These are phyloP conservation scores for Naganishia friedmannii DNA, from an alignment of 768 basidiomycete genomes.

Conservation along the genomic window DNA sequence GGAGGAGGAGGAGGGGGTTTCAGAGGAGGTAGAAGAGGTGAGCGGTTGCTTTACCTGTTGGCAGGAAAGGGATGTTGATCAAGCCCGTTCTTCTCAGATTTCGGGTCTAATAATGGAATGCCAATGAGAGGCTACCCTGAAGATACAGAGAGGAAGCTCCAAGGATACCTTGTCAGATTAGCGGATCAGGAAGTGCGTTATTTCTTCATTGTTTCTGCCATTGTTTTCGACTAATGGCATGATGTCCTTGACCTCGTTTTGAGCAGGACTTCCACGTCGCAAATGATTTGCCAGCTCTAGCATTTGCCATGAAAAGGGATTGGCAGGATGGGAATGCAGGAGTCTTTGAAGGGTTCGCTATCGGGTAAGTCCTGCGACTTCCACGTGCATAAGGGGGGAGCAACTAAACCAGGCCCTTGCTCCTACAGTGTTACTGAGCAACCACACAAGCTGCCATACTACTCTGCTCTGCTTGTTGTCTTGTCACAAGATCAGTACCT, in stretches of 20 bases:
- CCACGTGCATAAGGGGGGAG: neutral
- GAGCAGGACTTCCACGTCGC: constrained; percentile 51
- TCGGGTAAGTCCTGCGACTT: constrained; percentile 41
- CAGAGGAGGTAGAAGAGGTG: constrained; percentile 39
- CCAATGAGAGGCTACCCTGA: constrained; percentile 30
- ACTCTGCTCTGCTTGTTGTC: constrained; percentile 72
- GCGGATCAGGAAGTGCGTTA: constrained; percentile 48
- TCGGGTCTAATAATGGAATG: neutral
- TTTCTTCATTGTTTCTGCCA: neutral
- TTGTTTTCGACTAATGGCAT: neutral
- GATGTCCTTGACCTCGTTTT: neutral
- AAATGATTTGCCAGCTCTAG: constrained; percentile 49
- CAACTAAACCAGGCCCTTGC: neutral
- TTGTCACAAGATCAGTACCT: constrained; percentile 52
- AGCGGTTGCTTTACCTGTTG: neutral
- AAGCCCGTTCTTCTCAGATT: neutral
- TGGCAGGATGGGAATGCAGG: constrained; percentile 46
- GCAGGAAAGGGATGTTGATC: neutral
- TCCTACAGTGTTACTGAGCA: constrained; percentile 64
- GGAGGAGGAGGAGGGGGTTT: constrained; percentile 36
- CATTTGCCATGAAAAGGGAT: constrained; percentile 41
- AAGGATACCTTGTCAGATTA: constrained; percentile 49
- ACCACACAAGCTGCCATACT: constrained; percentile 88
- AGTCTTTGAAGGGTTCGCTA: constrained; percentile 51
- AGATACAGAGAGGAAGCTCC: constrained; percentile 39